Base-by-base conservation (phyloP, 2,329 filamentous ascomycete genomes). In the Parascedosporium putredinis region DNA sequence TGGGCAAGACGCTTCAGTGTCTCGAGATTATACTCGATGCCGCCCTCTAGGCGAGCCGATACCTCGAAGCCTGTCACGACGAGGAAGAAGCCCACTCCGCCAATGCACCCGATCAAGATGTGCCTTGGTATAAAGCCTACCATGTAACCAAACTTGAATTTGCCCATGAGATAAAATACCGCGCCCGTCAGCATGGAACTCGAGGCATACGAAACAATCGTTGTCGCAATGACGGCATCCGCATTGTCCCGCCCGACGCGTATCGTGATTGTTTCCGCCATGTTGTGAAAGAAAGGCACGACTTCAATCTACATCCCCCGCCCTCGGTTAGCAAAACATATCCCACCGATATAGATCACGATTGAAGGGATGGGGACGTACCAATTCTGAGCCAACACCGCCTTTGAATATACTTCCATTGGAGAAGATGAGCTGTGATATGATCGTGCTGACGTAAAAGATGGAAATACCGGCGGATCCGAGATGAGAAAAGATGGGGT, bases 271-370 rank as follows among this genome's bases (percentile, higher is more conserved):
- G 85, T 91, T 55, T 84, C 82, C 1, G 93, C 90, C 91, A 98
- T 98, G 60, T 91, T 95, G 68, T 98, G 93, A 64, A 98, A 97
- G 69, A 98, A 98, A 0, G 91, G 93, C 1, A 98, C 91, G 1
- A 97, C 91, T 68, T 98, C 93, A 56, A 97, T 98, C 79, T 84
- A 54, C 20, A 16, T 29, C 8, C 18, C 8, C 6, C 18, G 46
- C 43, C 3, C 42, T 24, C 7, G 12, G 12, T 6, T 12, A 31
- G 27, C 12, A 12, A 31, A 31, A 12, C 27, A 31, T 31, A 24
- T 31, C 5, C 4, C 10, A 33, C 16, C 7, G 16, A 1, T 5
- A 18, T 16, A 5, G 2, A 9, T 5, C 16, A 20, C 5, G 20
- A 25, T 3, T n/a, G 24, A 8, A 42, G 29, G 2, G 2, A 24